phyloP scores from a whole-genome alignment of 805 yeast genomes.

The Pichia nanzhaoensis region DNA sequence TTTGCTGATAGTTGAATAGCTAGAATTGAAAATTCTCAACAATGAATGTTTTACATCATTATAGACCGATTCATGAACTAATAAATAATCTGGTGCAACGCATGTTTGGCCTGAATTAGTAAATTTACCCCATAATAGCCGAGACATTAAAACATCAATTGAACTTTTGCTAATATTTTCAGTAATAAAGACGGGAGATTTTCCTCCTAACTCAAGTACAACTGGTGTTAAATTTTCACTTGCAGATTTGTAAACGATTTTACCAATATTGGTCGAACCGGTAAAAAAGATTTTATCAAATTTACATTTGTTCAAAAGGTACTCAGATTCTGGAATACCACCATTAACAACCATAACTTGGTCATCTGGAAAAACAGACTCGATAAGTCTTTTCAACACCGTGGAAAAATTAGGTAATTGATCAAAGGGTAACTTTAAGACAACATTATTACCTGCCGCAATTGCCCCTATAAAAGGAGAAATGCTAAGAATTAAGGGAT shows the following conservation, averaged over 20 bases:
- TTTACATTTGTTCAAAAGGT: conserved; percentile 46
- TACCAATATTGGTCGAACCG: conserved; percentile 74
- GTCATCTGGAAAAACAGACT: conserved; percentile 47
- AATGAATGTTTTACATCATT: conserved; percentile 26
- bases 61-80: conserved; percentile 57
- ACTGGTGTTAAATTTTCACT: conserved; percentile 80
- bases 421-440: conserved; percentile 67
- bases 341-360: conserved; percentile 66
- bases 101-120: conserved; percentile 87
- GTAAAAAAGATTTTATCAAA: conserved; percentile 85
- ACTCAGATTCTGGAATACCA: conserved; percentile 53
- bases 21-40: conserved; percentile 30
- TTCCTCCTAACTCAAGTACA: conserved; percentile 84
- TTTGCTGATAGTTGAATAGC: conserved; percentile 30
- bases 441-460: conserved; percentile 79
- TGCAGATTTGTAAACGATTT: conserved; percentile 69
- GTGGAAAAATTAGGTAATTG: conserved; percentile 53
- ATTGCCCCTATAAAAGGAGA: conserved; percentile 72
- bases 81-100: conserved; percentile 77
- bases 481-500: conserved; percentile 59
- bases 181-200: conserved; percentile 69
- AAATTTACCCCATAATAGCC: conserved; percentile 75
- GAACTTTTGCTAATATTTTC: conserved; percentile 29
- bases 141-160: conserved; percentile 40
- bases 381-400: conserved; percentile 50